These are phyloP conservation scores for Boletus edulis DNA, from an alignment of 768 basidiomycete species.

Conservation along the genomic window DNA sequence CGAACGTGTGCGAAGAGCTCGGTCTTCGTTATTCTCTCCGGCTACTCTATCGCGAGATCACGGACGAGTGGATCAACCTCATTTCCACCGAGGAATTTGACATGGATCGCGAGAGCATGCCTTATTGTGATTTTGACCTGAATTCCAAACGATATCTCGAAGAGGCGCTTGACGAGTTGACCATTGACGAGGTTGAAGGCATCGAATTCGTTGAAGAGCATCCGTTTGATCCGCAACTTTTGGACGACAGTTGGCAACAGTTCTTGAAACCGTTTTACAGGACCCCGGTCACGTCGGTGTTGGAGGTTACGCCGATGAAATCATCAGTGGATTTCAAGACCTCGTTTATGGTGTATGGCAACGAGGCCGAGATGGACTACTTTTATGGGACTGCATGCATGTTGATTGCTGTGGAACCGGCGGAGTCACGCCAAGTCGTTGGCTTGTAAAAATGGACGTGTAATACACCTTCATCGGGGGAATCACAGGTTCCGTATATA, in stretches of 20 bases:
- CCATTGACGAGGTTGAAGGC: too few relatives aligned
- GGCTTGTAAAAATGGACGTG: background rate
- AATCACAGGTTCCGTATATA: too few relatives aligned
- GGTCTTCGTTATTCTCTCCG: conserved; percentile 2
- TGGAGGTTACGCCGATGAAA: conserved; percentile 10
- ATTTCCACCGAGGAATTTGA: too few relatives aligned
- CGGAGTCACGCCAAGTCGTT: background rate
- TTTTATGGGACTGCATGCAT: conserved; percentile 18
- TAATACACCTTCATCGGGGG: background rate
- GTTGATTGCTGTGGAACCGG: conserved; percentile 6
- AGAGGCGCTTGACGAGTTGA: too few relatives aligned
- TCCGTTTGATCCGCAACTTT: background rate
- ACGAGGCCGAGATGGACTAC: background rate
- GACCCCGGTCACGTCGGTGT: conserved; percentile 1
- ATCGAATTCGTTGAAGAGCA: background rate
- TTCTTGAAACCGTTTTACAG: background rate
- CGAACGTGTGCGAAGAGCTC: conserved; percentile 4
- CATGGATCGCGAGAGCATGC: too few relatives aligned
- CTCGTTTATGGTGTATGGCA: background rate
- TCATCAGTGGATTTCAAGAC: background rate
- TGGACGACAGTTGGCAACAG: too few relatives aligned
- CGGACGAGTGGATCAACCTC: too few relatives aligned
- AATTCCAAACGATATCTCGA: too few relatives aligned
- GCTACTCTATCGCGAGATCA: background rate
- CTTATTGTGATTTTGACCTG: too few relatives aligned